Base-by-base conservation (phyloP, 768 basidiomycete species). In the Pleurotus citrinopileatus region DNA sequence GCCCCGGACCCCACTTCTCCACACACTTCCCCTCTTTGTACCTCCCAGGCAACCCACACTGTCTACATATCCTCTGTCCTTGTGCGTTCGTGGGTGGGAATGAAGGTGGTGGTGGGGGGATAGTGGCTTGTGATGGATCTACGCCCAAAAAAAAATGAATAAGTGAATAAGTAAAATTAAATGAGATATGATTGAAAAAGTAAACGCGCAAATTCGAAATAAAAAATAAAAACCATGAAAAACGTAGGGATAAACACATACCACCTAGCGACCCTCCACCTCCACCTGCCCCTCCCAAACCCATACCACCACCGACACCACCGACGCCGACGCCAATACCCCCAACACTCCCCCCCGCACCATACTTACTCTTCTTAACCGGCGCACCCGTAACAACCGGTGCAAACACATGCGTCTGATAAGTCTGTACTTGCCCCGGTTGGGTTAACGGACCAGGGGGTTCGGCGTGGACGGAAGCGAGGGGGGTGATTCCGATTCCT, bases 11-110 rank as follows among this genome's bases (percentile, higher is more conserved):
- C 89, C 89, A 91, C 67, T 91, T 91, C 63, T 91, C 89, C 48
- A 91, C 89, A 64, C 89, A 91, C 60, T 89, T 89, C 7, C 85
- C 87, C 19, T 91, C 89, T 70, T 90, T 90, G 70, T 91, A 91
- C 1, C 89, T 73, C 0, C 89, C 89, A 0, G 82, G 73, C 38
- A 84, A 69, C 0, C 87, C 87, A 60, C 89, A 91, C 61, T 88
- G 86, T 4, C 88, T 73, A 64, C 89, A 91, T 44, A 87, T 89
- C 20, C 89, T 73, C 63, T 90, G 89, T 0, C 89, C 89, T 47
- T 78, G 73, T 1, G 76, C 72, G 61, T 88, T 88, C 0, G 73
- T 74, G 1, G 79, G 58, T 0, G 79, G 74, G 60, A 67, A 82
- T 3, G 69, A 59, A 17, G 67, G 58, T 7, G 58, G 54, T 3